Conservation (phyloP, 2,329 filamentous ascomycete genomes). For the Gaeumannomyces sp. region DNA sequence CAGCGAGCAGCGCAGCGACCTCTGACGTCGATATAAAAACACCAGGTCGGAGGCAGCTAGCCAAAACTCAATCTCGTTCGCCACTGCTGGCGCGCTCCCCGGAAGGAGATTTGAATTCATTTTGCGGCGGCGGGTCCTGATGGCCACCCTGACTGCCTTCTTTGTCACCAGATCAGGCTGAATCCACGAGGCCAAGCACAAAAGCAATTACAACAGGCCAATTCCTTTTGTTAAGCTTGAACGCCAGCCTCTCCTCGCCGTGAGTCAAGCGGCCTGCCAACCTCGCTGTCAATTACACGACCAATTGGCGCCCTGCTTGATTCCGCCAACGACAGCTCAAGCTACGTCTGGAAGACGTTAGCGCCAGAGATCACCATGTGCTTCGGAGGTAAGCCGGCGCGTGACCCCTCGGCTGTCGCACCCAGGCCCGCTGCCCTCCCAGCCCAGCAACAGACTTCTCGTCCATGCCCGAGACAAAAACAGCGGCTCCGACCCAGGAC, state of each 20-base stretch:
- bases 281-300: no score
- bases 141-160: not conserved
- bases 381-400: slow-evolving; percentile 15
- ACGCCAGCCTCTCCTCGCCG: not conserved
- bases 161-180: not conserved
- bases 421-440: slow-evolving; percentile 9
- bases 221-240: not conserved
- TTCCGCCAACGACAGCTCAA: not conserved
- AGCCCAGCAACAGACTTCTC: slow-evolving; percentile 5
- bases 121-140: not conserved
- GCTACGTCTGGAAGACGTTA: not conserved
- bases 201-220: no score
- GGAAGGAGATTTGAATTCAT: not conserved
- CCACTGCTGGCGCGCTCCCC: no score
- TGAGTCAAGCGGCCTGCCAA: no score
- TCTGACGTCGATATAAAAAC: no score
- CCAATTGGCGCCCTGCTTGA: not conserved
- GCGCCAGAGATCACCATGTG: slow-evolving; percentile 14
- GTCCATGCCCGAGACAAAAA: slow-evolving; percentile 1
- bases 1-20: no score
- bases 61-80: no score
- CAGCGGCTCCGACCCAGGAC: not conserved
- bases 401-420: slow-evolving; percentile 6
- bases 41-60: no score
- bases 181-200: not conserved